Conservation (phyloP, 2,329 filamentous ascomycete species). For the Talaromyces sp. region DNA sequence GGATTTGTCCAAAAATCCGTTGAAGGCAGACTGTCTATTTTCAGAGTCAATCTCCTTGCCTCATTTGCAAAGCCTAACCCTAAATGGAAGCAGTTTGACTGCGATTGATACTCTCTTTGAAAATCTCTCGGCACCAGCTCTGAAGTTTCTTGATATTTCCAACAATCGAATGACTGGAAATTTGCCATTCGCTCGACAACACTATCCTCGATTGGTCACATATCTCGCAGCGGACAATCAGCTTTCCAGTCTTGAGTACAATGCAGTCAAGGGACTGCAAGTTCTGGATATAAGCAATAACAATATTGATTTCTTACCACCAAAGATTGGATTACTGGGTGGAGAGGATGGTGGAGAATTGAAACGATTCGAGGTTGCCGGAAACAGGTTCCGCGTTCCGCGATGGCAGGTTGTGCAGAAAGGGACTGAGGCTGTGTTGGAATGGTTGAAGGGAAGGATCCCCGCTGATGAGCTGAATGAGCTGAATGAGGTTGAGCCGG, state of each 20-base stretch:
- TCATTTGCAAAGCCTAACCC: constrained; percentile 69
- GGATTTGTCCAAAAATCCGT: constrained; percentile 70
- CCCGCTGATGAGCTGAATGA: constrained; percentile 49
- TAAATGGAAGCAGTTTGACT: constrained; percentile 70
- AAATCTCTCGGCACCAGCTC: constrained; percentile 66
- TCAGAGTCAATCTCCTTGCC: constrained; percentile 65
- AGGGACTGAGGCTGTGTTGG: constrained; percentile 78
- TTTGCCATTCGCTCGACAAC: constrained; percentile 62
- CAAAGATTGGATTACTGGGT: constrained; percentile 72
- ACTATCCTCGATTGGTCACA: constrained; percentile 67
- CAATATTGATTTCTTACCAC: constrained; percentile 75
- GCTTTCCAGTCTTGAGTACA: constrained; percentile 67
- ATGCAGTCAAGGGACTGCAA: constrained; percentile 68
- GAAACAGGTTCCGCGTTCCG: constrained; percentile 85
- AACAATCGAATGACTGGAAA: constrained; percentile 70
- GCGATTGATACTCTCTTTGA: constrained; percentile 63
- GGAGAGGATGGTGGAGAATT: constrained; percentile 50
- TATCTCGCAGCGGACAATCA: constrained; percentile 77
- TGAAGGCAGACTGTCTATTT: constrained; percentile 63
- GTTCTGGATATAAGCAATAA: constrained; percentile 80
- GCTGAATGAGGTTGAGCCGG: constrained; percentile 34
- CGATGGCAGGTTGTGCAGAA: constrained; percentile 78
- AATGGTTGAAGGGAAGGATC: constrained; percentile 75
- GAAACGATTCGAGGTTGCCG: constrained; percentile 70
- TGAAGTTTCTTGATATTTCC: constrained; percentile 76